phyloP scores from a whole-genome alignment of 768 basidiomycete genomes.

The Leccinum arenicola region DNA sequence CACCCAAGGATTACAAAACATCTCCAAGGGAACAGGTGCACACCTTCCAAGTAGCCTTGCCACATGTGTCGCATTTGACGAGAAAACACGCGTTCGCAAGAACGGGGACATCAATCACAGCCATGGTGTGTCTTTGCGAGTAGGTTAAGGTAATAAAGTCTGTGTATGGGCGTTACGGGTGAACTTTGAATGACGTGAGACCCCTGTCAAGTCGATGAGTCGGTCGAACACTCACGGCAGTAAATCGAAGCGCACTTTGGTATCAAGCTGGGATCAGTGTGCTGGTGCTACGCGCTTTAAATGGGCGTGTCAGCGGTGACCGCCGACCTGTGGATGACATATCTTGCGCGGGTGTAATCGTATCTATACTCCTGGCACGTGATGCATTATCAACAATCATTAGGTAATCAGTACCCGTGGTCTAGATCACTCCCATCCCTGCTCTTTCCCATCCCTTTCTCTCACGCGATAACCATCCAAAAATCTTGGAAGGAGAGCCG shows the following conservation, averaged over 20 bases:
- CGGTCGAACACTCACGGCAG: not conserved
- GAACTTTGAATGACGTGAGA: slow-evolving; percentile 22
- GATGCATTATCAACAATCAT: not conserved
- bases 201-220: slow-evolving; percentile 7
- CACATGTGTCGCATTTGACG: slow-evolving; percentile 59
- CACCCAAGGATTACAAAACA: slow-evolving; percentile 12
- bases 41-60: slow-evolving; percentile 73
- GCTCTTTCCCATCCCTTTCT: slow-evolving; percentile 8
- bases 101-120: slow-evolving; percentile 19
- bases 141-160: slow-evolving; percentile 36
- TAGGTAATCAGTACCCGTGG: not conserved
- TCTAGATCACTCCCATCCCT: slow-evolving; percentile 1
- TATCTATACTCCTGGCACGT: not conserved
- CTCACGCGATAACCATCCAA: slow-evolving; percentile 28
- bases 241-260: not conserved
- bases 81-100: slow-evolving; percentile 54
- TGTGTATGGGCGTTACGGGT: slow-evolving; percentile 11
- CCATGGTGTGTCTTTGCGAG: slow-evolving; percentile 26
- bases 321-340: not conserved
- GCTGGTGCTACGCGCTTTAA: not conserved
- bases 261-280: not conserved
- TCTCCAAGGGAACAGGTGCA: slow-evolving; percentile 32
- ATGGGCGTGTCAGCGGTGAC: not conserved
- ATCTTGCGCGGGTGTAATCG: not conserved
- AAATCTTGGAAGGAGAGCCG: slow-evolving; percentile 68